Base-by-base conservation (phyloP, 73 alveolate genomes). In the Diophrys appendiculata region DNA sequence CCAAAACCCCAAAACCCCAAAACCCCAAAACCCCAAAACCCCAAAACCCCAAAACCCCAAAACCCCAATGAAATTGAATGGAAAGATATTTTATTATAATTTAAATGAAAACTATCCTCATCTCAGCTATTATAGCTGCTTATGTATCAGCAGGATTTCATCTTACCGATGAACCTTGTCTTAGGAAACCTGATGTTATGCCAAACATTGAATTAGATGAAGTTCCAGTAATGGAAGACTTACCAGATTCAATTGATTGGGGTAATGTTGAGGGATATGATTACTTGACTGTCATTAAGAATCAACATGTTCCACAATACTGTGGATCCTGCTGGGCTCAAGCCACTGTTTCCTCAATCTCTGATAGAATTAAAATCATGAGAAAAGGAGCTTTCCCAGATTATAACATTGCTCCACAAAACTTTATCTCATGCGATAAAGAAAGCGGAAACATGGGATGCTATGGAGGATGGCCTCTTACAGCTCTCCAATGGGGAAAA, bases 291-390 rank as follows among this genome's bases (percentile, higher is more conserved):
- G 83, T 92, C 79, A 83, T 92, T 60, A 82, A 95, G 65, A 92
- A 94, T 74, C 94, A 94, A 78, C 98, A 92, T 72, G 84, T 94
- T 69, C 98, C 98, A 25, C 95, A 86, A 80, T 94, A 92, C 76
- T 97, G 99, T 69, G 99, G 99, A 33, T 95, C 99, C 35, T 97
- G 99, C 90, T 97, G 99, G 99, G 99, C 99, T 1, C 96, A 93
- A 31, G 98, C 97, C 3, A 85, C 98, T n/a, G 91, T 96, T 80
- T 81, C 91, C 31, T 91, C 99, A 24, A 88, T 97, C 29, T 90
- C 97, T 32, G 97, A 93, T 76, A 88, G 99, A 73, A 89, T 94
- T 55, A 97, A 95, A 89, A 93, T 95, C 70, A 88, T 90, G 28
- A 92, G 98, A 76, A 90, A 92, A 18, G 98, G 96, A 33, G 83